Evolutionary conservation across 192 early-diverging fungal genomes (phyloP).

Genomic region (Geranomyces michiganensis): DNA sequence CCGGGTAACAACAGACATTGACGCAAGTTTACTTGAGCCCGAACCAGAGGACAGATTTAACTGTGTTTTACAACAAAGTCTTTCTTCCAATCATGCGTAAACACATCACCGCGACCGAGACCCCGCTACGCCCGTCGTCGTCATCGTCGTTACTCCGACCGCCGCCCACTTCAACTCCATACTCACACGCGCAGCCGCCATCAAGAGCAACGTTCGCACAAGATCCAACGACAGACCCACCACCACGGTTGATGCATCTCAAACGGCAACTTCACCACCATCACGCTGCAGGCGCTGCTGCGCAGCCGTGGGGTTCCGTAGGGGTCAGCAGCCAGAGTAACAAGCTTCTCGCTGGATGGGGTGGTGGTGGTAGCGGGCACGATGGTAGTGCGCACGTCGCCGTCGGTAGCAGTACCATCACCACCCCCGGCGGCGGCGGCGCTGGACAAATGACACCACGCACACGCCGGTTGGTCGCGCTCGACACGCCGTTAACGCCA

Average conservation of each 20-base stretch:
- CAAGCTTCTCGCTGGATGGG: too few species aligned
- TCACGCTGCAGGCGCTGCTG: too few species aligned
- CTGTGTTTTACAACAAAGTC: slow-evolving; percentile 19
- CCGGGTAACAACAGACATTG: slow-evolving; percentile 17
- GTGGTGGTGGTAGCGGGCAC: background rate
- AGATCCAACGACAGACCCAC: background rate
- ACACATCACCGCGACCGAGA: slow-evolving; percentile 5
- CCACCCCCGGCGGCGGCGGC: too few species aligned
- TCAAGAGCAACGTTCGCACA: background rate
- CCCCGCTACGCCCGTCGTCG: background rate
- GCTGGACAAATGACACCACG: slow-evolving; percentile 23
- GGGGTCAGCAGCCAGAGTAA: too few species aligned
- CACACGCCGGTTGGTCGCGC: slow-evolving; percentile 1
- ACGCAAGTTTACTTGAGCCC: slow-evolving; percentile 4
- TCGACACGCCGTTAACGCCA: slow-evolving; percentile 15
- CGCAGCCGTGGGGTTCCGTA: too few species aligned
- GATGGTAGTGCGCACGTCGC: slow-evolving; percentile 13
- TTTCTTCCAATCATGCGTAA: slow-evolving; percentile 10
- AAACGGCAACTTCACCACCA: too few species aligned
- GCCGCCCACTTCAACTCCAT: background rate
- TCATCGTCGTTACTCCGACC: background rate
- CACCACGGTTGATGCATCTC: background rate
- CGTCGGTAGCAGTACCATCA: background rate
- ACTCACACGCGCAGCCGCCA: background rate
- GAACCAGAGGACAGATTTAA: slow-evolving; percentile 2